These are phyloP conservation scores for Colletotrichum endophyticum DNA, from an alignment of 2,329 filamentous ascomycete species.

Conservation along the genomic window DNA sequence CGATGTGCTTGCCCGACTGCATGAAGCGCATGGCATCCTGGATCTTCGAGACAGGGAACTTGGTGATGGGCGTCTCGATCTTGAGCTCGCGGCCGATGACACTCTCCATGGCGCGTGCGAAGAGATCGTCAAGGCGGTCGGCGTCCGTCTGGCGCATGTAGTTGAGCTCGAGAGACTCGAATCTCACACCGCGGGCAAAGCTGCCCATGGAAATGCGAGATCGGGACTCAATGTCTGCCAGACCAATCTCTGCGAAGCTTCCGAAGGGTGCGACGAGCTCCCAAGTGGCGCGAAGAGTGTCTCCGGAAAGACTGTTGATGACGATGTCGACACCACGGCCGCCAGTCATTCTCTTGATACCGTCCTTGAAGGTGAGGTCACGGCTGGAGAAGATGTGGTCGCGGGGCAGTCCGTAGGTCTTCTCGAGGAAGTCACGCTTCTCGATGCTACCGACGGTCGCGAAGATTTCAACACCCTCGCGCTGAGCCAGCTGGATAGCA, in stretches of 20 bases:
- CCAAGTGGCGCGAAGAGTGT: slow-evolving; percentile 46
- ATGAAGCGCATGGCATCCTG: slow-evolving; percentile 39
- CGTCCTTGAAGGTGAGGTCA: slow-evolving; percentile 31
- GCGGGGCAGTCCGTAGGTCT: slow-evolving; percentile 28
- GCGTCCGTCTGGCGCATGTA: slow-evolving; percentile 52
- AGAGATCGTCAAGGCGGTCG: slow-evolving; percentile 36
- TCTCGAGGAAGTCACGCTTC: slow-evolving; percentile 34
- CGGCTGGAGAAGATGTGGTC: slow-evolving; percentile 31
- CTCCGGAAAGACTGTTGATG: slow-evolving; percentile 47
- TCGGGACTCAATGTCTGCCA: slow-evolving; percentile 42
- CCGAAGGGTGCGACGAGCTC: slow-evolving; percentile 48
- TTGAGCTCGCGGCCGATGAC: slow-evolving; percentile 23
- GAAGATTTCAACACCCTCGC: slow-evolving; percentile 44
- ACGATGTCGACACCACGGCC: slow-evolving; percentile 39
- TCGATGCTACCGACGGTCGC: slow-evolving; percentile 38
- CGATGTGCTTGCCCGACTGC: slow-evolving; percentile 41
- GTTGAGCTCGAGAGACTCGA: slow-evolving; percentile 28
- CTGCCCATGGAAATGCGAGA: slow-evolving; percentile 51
- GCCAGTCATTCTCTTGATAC: slow-evolving; percentile 30
- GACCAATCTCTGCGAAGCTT: slow-evolving; percentile 51
- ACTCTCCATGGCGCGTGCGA: slow-evolving; percentile 18
- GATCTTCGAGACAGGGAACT: slow-evolving; percentile 26
- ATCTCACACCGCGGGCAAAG: slow-evolving; percentile 28
- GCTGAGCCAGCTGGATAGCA: slow-evolving; percentile 41
- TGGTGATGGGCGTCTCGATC: slow-evolving; percentile 32